phyloP scores from a whole-genome alignment of 2,329 filamentous ascomycete genomes.

The Arthrobotrys conoides region DNA sequence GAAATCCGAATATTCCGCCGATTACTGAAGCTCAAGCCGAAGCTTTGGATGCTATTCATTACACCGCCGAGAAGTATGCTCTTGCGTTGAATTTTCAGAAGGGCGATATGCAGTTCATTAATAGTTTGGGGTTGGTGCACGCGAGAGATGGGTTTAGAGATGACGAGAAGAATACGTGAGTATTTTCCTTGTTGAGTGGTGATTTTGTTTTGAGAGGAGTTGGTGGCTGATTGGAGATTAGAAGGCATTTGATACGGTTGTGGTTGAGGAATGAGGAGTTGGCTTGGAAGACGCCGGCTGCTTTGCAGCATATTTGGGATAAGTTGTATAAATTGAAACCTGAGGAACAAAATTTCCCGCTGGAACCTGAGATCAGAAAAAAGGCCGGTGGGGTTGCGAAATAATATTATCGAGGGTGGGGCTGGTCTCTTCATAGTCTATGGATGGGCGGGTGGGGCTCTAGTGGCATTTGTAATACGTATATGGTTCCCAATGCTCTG shows the following conservation, averaged over 20 bases:
- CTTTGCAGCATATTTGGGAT: conserved; percentile 69
- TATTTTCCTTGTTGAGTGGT: not conserved
- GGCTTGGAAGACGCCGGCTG: conserved; percentile 63
- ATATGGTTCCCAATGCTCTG: not conserved
- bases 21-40: conserved; percentile 69
- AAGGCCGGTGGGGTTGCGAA: conserved; percentile 12
- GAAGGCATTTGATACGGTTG: conserved; percentile 13
- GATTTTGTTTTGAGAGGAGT: not conserved
- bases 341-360: conserved; percentile 72
- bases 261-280: conserved; percentile 22
- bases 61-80: conserved; percentile 10
- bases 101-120: conserved; percentile 26
- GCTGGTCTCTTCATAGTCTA: no score
- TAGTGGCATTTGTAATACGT: not conserved
- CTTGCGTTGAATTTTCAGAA: conserved; percentile 27
- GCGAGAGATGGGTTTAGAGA: conserved; percentile 18
- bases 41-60: conserved; percentile 64
- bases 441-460: not conserved
- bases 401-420: not conserved
- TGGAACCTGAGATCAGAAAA: conserved; percentile 68
- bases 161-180: conserved; percentile 17
- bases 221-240: conserved; percentile 21
- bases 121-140: conserved; percentile 25
- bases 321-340: conserved; percentile 71
- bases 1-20: conserved; percentile 70